A percentile compares a stretch with the other conserved stretches of the same genome.
These are phyloP conservation scores for Backusella liffmaniae DNA, from an alignment of 192 early-diverging fungal species.

Conservation along the genomic window DNA sequence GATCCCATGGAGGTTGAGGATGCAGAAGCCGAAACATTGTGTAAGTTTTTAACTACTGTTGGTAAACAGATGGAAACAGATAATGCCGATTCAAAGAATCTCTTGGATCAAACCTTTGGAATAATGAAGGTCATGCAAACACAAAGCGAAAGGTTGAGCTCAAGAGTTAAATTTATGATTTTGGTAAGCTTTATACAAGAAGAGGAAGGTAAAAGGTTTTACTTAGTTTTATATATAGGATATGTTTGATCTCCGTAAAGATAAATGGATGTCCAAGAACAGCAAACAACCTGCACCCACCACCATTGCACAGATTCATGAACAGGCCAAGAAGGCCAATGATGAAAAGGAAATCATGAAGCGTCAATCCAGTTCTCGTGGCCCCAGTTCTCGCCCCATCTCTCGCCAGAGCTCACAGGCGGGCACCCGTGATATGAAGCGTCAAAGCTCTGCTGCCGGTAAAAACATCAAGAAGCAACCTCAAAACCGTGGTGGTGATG, in stretches of 20 bases:
- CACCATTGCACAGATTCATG: slow-evolving; percentile 92
- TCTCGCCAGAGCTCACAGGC: slow-evolving; percentile 57
- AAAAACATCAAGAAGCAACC: slow-evolving; percentile 7
- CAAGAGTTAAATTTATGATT: slow-evolving; percentile 94
- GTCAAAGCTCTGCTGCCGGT: slow-evolving; percentile 32
- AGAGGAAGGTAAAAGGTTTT: not conserved
- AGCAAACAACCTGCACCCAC: slow-evolving; percentile 70
- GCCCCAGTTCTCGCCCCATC: slow-evolving; percentile 57
- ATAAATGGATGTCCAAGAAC: slow-evolving; percentile 71
- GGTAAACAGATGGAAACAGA: slow-evolving; percentile 78
- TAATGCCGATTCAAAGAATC: slow-evolving; percentile 50
- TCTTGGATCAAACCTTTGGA: slow-evolving; percentile 87
- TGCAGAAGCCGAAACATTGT: slow-evolving; percentile 92
- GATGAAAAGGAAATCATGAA: slow-evolving; percentile 69
- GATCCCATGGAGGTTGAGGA: slow-evolving; percentile 81
- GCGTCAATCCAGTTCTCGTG: slow-evolving; percentile 61
- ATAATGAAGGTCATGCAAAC: slow-evolving; percentile 73
- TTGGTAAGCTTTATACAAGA: slow-evolving; percentile 28
- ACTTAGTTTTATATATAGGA: slow-evolving; percentile 34
- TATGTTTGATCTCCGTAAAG: slow-evolving; percentile 61
- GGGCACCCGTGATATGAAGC: slow-evolving; percentile 33
- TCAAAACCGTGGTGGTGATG: slow-evolving; percentile 20
- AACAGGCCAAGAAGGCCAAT: slow-evolving; percentile 60
- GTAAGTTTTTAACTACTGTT: slow-evolving; percentile 88
- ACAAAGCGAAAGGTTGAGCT: slow-evolving; percentile 63